These are phyloP conservation scores for Podaxis sp. DNA, from an alignment of 768 basidiomycete genomes.

Conservation along the genomic window DNA sequence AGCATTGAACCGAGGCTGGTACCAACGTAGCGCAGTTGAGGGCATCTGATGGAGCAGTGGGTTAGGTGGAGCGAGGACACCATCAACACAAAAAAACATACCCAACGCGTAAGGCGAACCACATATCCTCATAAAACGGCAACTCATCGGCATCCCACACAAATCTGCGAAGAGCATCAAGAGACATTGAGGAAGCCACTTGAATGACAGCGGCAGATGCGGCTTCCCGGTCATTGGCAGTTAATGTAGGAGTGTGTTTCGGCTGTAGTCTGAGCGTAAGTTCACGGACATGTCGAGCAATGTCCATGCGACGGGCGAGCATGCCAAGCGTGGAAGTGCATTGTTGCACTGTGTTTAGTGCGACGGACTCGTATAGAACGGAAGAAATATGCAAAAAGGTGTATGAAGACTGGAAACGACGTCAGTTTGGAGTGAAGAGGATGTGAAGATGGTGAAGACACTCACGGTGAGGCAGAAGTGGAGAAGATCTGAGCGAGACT, in stretches of 20 bases:
- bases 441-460: conserved; percentile 15
- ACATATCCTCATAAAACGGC: conserved; percentile 71
- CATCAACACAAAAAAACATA: conserved; percentile 29
- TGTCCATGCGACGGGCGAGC: conserved; percentile 51
- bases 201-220: conserved; percentile 54
- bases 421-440: neutral
- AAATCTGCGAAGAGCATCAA: conserved; percentile 69
- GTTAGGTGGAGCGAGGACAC: conserved; percentile 8
- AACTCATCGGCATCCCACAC: conserved; percentile 74
- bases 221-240: conserved; percentile 30
- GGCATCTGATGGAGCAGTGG: conserved; percentile 48
- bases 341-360: conserved; percentile 55
- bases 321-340: conserved; percentile 64
- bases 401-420: conserved; percentile 45
- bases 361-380: conserved; percentile 59
- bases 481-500: conserved; percentile 53
- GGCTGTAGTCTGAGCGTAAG: conserved; percentile 49
- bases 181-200: conserved; percentile 43
- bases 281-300: conserved; percentile 68
- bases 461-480: conserved; percentile 62
- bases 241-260: conserved; percentile 23
- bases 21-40: conserved; percentile 59
- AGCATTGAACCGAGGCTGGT: conserved; percentile 62
- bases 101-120: conserved; percentile 71
- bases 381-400: conserved; percentile 54